phyloP scores from a whole-genome alignment of 768 basidiomycete genomes.

The Lactarius sp. region DNA sequence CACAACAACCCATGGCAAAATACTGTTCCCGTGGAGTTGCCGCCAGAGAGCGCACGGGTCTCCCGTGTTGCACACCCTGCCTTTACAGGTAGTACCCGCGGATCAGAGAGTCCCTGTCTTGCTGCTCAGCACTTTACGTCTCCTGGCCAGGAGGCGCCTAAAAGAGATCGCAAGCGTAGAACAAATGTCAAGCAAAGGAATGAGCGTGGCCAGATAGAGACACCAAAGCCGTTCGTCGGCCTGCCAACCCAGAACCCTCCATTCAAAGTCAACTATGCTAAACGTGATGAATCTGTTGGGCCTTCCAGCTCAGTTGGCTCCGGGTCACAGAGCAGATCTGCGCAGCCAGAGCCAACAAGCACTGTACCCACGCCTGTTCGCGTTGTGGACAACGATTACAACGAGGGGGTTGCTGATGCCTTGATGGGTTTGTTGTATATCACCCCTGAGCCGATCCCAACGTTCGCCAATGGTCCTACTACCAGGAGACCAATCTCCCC shows the following conservation, averaged over 20 bases:
- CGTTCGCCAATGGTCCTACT: slow-evolving; percentile 22
- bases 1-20: slow-evolving; percentile 17
- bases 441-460: slow-evolving; percentile 27
- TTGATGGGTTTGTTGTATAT: slow-evolving; percentile 57
- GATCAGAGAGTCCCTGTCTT: slow-evolving; percentile 54
- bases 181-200: slow-evolving; percentile 40
- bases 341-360: slow-evolving; percentile 68
- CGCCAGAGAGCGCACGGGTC: slow-evolving; percentile 27
- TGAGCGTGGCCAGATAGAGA: slow-evolving; percentile 41
- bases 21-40: slow-evolving; percentile 15
- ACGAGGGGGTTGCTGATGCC: slow-evolving; percentile 85
- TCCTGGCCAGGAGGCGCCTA: slow-evolving; percentile 37
- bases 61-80: slow-evolving; percentile 31
- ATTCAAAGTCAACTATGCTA: slow-evolving; percentile 28
- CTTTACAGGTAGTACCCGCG: slow-evolving; percentile 36
- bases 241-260: slow-evolving; percentile 25
- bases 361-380: slow-evolving; percentile 59
- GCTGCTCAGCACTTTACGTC: slow-evolving; percentile 28
- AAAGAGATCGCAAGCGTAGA: slow-evolving; percentile 56
- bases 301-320: slow-evolving; percentile 61
- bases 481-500: slow-evolving; percentile 18
- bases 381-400: slow-evolving; percentile 87
- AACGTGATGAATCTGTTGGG: slow-evolving; percentile 51
- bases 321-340: slow-evolving; percentile 46
- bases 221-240: slow-evolving; percentile 37